Evolutionary conservation across 1,284 basidiomycete species (phyloP), one percentile per base, ranked within the genome.

Genomic region (Puccinia polysora): DNA sequence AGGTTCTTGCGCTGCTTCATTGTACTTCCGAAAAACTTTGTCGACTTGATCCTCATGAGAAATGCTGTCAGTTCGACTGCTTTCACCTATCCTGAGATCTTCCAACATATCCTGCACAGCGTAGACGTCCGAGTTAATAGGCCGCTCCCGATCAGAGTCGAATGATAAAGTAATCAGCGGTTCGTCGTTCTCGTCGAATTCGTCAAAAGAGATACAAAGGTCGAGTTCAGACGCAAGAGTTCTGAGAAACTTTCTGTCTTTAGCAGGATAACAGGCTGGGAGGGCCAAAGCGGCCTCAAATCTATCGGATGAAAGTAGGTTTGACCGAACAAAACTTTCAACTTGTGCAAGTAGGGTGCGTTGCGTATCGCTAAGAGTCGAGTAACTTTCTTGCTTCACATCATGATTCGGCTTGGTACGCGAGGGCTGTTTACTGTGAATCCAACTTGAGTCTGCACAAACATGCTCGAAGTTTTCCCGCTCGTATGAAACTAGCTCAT

Each of bases 401-500:
- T n/a, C n/a, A n/a, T n/a, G n/a, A n/a, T 79, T 77, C 5, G 80
- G 80, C 73, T 80, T 80, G 73, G 82, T 81, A 18, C 43, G 28
- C 20, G 88, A 90, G 40, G 82, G 81, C 78, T 91, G 91, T 81
- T 92, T 93, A 14, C 91, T 90, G 81, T 90, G 91, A 79, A 88
- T 89, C 89, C 91, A 94, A 76, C 88, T 90, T 75, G 86, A 77
- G 79, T 97, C 94, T 7, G 88, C 86, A 76, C 89, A 90, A 78
- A 96, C 91, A 80, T 87, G 88, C 83, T 95, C 88, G 75, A 96
- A 97, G 6, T 90, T 84, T 74, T 94, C 91, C 74, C 85, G 83
- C 81, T 99, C 96, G 84, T 91, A 91, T 7, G 10, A 0, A 10
- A 86, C 85, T 83, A 99, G 89, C 82, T 95, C 89, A 78, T 95